These are phyloP conservation scores for Starmerella gropengiesseri DNA, from an alignment of 805 yeast species.

Conservation along the genomic window DNA sequence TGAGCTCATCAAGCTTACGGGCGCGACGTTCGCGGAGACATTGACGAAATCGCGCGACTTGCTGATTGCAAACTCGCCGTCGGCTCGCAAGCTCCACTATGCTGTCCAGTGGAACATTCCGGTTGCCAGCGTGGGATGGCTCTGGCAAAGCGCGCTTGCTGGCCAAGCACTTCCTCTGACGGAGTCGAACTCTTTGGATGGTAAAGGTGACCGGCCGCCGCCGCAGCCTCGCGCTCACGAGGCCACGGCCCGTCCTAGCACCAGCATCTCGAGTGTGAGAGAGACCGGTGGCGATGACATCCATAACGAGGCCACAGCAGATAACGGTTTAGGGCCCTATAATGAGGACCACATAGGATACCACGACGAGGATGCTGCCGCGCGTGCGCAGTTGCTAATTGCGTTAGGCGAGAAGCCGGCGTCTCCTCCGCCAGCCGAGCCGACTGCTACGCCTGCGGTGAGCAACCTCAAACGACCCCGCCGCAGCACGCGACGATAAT, in stretches of 20 bases:
- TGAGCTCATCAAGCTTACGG: slow-evolving; percentile 46
- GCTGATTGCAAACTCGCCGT: slow-evolving; percentile 33
- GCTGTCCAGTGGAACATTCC: slow-evolving; percentile 33
- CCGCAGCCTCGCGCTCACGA: slow-evolving; percentile 5
- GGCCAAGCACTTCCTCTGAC: slow-evolving; percentile 21
- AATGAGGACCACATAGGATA: slow-evolving; percentile 20
- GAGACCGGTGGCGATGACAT: background rate
- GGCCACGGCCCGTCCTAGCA: background rate
- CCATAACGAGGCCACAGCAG: slow-evolving; percentile 7
- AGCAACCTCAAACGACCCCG: background rate
- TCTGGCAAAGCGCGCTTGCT: slow-evolving; percentile 29
- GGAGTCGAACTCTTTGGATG: slow-evolving; percentile 11
- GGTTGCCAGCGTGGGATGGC: slow-evolving; percentile 31
- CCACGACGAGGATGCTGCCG: slow-evolving; percentile 18
- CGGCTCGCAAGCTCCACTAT: slow-evolving; percentile 26
- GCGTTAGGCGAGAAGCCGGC: slow-evolving; percentile 14
- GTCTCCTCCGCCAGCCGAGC: slow-evolving; percentile 13
- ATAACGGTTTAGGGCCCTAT: slow-evolving; percentile 16
- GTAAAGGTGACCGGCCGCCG: slow-evolving; percentile 12
- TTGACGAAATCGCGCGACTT: slow-evolving; percentile 45
- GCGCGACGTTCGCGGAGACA: slow-evolving; percentile 41
- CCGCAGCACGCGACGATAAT: background rate
- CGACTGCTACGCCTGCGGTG: slow-evolving; percentile 4
- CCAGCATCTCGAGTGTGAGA: background rate
- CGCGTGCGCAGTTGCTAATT: slow-evolving; percentile 13